Base-by-base conservation (phyloP, 202 grass and related monocot species). In the Eragrostis tef region DNA sequence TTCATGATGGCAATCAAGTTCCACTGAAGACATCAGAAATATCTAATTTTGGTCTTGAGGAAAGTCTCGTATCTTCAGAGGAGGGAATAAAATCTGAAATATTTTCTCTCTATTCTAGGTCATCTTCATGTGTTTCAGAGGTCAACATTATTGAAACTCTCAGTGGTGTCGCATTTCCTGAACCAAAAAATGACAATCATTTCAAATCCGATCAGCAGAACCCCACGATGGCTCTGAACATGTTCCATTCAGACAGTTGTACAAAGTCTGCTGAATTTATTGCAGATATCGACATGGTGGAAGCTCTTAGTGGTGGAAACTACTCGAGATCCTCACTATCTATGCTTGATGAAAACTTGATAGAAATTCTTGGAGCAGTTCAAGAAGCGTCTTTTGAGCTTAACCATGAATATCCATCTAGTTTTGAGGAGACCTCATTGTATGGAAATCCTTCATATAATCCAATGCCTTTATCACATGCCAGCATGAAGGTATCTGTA, bases 81-180 rank as follows among this genome's bases (percentile, higher is more conserved):
- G 51, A 75, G 70, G 52, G 64, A 26, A 69, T 86, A 42, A 81
- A 52, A 45, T 58, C 71, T 43, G 84, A 69, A 81, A 86, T 60
- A 61, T 86, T 75, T 75, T 86, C 84, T 1, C 78, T 75, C 10
- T 86, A 81, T 80, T 86, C 84, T 20, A 86, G 84, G 22, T 86
- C 84, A 60, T 86, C 84, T 75, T 86, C 84, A 75, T 86, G 77
- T 75, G 70, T 86, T 75, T 86, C 84, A 44, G 84, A 86, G n/a
- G 78, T 81, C 5, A 75, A 27, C 20, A 81, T 86, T n/a, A 47
- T 24, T 7, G 70, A 86, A 81, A 59, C 39, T 81, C 77, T 80
- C 2, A 26, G 31, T 39, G 29, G n/a, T 24, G 39, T 60, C 3
- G 34, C 50, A 75, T 60, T 64, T 66, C 56, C 77, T 80, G 17